Evolutionary conservation across 306 rosid genomes (phyloP).

Genomic region (Rosa lucieae): DNA sequence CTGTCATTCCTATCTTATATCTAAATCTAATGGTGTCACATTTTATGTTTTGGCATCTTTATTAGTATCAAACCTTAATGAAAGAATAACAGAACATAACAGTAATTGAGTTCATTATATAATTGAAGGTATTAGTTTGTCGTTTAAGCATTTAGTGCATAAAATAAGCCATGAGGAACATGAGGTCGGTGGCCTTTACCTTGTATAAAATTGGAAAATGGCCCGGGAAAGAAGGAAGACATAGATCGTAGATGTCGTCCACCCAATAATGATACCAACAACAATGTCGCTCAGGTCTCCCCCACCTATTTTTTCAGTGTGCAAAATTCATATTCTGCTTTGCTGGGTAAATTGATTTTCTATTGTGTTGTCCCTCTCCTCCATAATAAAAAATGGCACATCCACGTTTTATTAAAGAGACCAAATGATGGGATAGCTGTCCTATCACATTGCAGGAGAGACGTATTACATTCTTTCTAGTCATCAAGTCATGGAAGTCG

Average conservation of each 20-base stretch:
- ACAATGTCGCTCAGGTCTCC: background rate
- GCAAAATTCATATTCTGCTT: background rate
- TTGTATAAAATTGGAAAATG: background rate
- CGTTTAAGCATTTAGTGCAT: background rate
- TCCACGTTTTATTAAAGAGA: background rate
- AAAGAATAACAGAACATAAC: background rate
- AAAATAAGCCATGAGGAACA: background rate
- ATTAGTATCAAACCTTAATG: background rate
- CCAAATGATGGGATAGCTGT: background rate
- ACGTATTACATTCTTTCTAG: background rate
- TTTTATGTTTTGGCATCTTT: background rate
- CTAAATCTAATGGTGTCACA: background rate
- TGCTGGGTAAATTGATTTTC: background rate
- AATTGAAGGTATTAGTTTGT: background rate
- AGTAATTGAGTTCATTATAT: background rate
- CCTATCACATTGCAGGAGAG: background rate
- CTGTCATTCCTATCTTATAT: background rate
- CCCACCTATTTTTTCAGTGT: background rate
- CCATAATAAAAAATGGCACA: background rate
- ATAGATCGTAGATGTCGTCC: background rate
- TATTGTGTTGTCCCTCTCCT: background rate
- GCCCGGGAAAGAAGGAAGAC: background rate
- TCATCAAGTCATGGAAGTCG: background rate
- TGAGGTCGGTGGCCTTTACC: background rate
- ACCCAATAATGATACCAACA: background rate